Percentiles rank a stretch among this genome's conserved stretches.
Evolutionary conservation across 306 rosid species (phyloP).

Genomic region (Sophora flavescens): DNA sequence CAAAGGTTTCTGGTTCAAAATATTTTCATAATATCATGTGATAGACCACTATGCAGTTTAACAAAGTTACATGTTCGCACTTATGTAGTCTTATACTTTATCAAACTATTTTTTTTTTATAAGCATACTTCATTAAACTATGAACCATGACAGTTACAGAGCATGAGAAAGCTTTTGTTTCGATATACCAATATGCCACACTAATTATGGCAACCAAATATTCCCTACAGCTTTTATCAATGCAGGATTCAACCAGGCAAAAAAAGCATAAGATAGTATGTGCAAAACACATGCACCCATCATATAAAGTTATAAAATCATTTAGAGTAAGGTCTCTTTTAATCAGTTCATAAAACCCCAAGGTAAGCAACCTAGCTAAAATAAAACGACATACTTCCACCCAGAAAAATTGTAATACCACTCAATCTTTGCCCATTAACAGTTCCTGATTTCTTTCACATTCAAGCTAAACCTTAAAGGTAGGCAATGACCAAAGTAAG

Average conservation of each 20-base stretch:
- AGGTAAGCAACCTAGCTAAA: not conserved
- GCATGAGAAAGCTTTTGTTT: not conserved
- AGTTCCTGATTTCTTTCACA: not conserved
- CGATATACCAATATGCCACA: not conserved
- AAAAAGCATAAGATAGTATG: not conserved
- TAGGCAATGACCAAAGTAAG: not conserved
- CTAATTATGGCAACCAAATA: not conserved
- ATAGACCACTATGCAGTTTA: not conserved
- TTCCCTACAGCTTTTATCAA: not conserved
- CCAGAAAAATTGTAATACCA: too few relatives aligned
- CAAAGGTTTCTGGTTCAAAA: not conserved
- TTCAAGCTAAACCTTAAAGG: slow-evolving; percentile 28
- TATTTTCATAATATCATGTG: not conserved
- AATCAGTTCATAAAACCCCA: not conserved
- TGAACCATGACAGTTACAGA: slow-evolving; percentile 7
- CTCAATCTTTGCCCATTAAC: too few relatives aligned
- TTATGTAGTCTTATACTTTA: not conserved
- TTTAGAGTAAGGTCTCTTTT: too few relatives aligned
- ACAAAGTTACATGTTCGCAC: not conserved
- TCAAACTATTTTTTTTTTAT: not conserved
- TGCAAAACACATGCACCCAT: not conserved
- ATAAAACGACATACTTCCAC: too few relatives aligned
- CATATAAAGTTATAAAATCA: not conserved
- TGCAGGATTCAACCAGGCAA: not conserved
- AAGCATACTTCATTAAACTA: not conserved